These are phyloP conservation scores for Trichoderma polysporum DNA, from an alignment of 2,329 filamentous ascomycete genomes.

Conservation along the genomic window DNA sequence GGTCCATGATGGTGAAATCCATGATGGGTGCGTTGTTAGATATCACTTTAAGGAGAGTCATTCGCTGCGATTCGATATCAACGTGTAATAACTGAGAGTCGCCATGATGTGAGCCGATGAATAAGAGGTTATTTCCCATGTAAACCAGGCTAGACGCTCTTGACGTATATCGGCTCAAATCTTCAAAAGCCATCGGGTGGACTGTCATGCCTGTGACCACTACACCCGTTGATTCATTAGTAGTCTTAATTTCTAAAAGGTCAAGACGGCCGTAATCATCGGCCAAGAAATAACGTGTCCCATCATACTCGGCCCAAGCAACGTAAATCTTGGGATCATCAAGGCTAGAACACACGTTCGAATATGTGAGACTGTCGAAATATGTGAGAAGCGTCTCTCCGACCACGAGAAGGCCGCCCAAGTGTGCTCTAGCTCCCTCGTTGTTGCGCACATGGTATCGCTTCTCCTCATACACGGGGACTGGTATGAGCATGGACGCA, in stretches of 20 bases:
- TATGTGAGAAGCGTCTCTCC: constrained; percentile 83
- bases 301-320: constrained; percentile 85
- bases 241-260: constrained; percentile 74
- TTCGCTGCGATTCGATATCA: constrained; percentile 41
- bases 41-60: constrained; percentile 67
- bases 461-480: constrained; percentile 58
- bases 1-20: constrained; percentile 94
- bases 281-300: constrained; percentile 78
- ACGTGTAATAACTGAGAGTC: constrained; percentile 80
- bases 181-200: constrained; percentile 40
- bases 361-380: constrained; percentile 73
- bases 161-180: constrained; percentile 53
- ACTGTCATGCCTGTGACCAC: constrained; percentile 73
- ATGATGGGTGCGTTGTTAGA: constrained; percentile 85
- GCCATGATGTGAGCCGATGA: constrained; percentile 88
- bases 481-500: constrained; percentile 62
- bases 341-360: constrained; percentile 63
- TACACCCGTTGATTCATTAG: constrained; percentile 61
- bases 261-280: constrained; percentile 89
- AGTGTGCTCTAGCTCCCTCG: constrained; percentile 53
- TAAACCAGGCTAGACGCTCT: constrained; percentile 78
- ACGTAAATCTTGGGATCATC: constrained; percentile 81
- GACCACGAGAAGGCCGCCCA: constrained; percentile 71
- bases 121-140: constrained; percentile 69
- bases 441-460: constrained; percentile 60